Evolutionary conservation across 352 stramenopile species (phyloP).

Genomic region (Globisporangium apiculatum): DNA sequence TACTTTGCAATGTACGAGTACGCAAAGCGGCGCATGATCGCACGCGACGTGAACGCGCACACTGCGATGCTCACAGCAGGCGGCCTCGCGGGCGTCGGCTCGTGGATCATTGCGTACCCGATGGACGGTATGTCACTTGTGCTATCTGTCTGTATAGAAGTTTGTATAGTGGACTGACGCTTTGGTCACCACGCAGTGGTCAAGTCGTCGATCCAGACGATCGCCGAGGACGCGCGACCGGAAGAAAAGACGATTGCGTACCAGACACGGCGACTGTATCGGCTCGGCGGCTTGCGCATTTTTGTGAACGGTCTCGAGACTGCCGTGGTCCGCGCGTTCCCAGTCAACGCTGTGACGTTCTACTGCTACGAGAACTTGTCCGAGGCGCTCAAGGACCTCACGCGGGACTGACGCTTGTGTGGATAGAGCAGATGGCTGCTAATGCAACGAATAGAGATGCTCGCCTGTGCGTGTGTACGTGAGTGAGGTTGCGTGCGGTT

Average conservation of each 20-base stretch:
- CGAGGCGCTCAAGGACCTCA: conserved; percentile 51
- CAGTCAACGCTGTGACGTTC: conserved; percentile 82
- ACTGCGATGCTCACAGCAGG: conserved; percentile 79
- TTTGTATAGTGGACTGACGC: not conserved
- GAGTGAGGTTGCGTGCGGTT: too few relatives aligned
- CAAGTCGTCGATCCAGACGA: conserved; percentile 82
- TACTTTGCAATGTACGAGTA: conserved; percentile 85
- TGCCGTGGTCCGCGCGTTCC: conserved; percentile 74
- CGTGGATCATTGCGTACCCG: conserved; percentile 78
- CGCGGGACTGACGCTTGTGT: conserved; percentile 10
- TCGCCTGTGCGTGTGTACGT: too few relatives aligned
- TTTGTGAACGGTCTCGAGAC: conserved; percentile 78
- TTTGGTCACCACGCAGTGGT: conserved; percentile 33
- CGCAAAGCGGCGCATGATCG: conserved; percentile 65
- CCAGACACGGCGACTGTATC: conserved; percentile 60
- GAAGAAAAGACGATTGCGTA: conserved; percentile 68
- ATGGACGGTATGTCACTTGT: conserved; percentile 49
- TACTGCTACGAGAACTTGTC: conserved; percentile 81
- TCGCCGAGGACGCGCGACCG: conserved; percentile 40
- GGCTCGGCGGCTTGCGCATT: conserved; percentile 50
- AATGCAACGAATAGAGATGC: not conserved
- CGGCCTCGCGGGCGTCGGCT: conserved; percentile 65
- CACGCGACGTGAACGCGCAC: conserved; percentile 38
- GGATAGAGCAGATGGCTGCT: not conserved
- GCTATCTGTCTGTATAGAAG: not conserved